Conservation (phyloP, 352 stramenopile species). For the Thalassiosira pacifica region DNA sequence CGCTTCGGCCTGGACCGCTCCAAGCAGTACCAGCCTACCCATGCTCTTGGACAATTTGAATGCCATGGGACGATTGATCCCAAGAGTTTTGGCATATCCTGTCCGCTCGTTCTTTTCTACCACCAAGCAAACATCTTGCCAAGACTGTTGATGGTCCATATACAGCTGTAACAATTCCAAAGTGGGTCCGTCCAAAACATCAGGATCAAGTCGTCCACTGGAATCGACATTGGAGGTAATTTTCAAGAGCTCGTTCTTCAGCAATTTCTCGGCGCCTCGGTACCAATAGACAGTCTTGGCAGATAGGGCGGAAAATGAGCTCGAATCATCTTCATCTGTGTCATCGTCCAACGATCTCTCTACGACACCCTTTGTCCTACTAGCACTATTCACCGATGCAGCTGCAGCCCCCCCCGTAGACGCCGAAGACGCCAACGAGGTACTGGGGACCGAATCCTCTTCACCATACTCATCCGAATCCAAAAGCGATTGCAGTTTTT, state of each 20-base stretch:
- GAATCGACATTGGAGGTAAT: constrained; percentile 58
- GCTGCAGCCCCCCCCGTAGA: neutral
- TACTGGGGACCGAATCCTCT: neutral
- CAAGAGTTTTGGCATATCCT: constrained; percentile 57
- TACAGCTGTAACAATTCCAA: constrained; percentile 74
- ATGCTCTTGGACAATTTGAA: constrained; percentile 80
- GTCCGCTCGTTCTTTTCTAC: constrained; percentile 56
- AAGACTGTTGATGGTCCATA: constrained; percentile 79
- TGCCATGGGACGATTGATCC: constrained; percentile 85
- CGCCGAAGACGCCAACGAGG: neutral
- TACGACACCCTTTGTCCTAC: neutral
- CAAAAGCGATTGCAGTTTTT: constrained; percentile 53
- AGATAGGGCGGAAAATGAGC: constrained; percentile 37
- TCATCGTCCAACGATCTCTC: neutral
- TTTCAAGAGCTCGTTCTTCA: constrained; percentile 64
- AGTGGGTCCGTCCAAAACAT: constrained; percentile 44
- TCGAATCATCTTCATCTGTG: constrained; percentile 8
- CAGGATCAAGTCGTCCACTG: constrained; percentile 71
- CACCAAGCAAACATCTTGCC: constrained; percentile 83
- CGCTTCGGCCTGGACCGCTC: constrained; percentile 40
- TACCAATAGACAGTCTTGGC: constrained; percentile 62
- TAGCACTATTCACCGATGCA: neutral
- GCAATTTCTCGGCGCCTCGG: constrained; percentile 52
- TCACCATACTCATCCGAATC: constrained; percentile 40
- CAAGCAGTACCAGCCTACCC: constrained; percentile 66